Evolutionary conservation across 306 rosid species (phyloP), one percentile per base, ranked within the genome.

Genomic region (Cicer judaicum): DNA sequence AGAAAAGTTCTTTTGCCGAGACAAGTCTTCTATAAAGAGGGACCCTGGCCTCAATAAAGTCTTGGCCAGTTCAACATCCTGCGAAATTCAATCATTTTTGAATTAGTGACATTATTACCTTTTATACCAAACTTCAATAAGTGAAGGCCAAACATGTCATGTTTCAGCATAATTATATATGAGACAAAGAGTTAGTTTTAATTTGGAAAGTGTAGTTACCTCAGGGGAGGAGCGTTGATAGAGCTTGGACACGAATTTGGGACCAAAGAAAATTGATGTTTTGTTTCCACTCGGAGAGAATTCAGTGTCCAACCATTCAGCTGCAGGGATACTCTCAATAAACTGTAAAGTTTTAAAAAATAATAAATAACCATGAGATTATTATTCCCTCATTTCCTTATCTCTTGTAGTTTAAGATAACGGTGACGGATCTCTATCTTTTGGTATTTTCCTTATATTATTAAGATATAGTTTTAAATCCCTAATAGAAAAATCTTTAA

Each of bases 31-130:
- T 2, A 54, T 1, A 67, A 88, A 90, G 10, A 88, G 54, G 6
- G 90, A 87, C 1, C 73, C 19, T 7, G 81, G 73, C 67, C 96
- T 90, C 16, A 13, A 0, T 61, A 83, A 64, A 68, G 42, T 43
- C 74, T 73, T 78, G 7, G 80, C 85, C 46, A 88, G 63, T 44
- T 86, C 93, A 8, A 80, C 16, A 80, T 90, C 93, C 96, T 90
- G 52, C 67, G 15, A 72, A 71, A 82, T 61, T n/a, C 14, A 29
- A 66, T 16, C 8, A 6, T 7, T 24, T 60, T 34, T 34, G 34
- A 7, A 13, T 60, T 12, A 34, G 0, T n/a, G 34, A 34, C 6
- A 5, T 55, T 8, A 18, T 12, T 4, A 9, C 19, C 3, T 18
- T 29, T 29, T 29, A 29, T 29, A 29, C 5, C 5, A 29, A 3